These are phyloP conservation scores for Fragosphaeria purpurea DNA, from an alignment of 2,329 filamentous ascomycete genomes.

Conservation along the genomic window DNA sequence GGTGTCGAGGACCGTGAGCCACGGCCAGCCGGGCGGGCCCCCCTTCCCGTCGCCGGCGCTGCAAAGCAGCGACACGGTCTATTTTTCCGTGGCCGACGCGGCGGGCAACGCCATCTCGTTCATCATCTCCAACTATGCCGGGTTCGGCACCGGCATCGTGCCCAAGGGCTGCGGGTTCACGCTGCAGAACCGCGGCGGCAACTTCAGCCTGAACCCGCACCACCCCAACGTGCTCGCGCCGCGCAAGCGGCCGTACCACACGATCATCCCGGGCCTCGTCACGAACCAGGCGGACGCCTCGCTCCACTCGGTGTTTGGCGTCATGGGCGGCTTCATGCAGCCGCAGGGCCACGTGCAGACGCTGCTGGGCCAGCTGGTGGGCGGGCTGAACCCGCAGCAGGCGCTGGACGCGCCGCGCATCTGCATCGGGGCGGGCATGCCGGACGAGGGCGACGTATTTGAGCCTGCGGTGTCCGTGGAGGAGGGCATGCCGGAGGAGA, in stretches of 20 bases:
- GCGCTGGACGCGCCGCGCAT: constrained; percentile 87
- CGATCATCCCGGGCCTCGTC: constrained; percentile 87
- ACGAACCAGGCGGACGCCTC: constrained; percentile 66
- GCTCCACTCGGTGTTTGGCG: constrained; percentile 79
- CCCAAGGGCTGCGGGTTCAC: constrained; percentile 83
- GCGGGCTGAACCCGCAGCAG: constrained; percentile 71
- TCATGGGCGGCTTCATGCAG: constrained; percentile 99
- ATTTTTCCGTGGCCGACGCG: constrained; percentile 75
- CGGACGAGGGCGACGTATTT: constrained; percentile 45
- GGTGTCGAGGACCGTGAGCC: constrained; percentile 52
- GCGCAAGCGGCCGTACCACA: constrained; percentile 87
- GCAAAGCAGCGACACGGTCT: constrained; percentile 83
- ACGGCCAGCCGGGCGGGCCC: constrained; percentile 42
- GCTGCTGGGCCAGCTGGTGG: constrained; percentile 77
- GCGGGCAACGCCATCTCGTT: constrained; percentile 87
- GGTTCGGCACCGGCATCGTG: constrained; percentile 81
- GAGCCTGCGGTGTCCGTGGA: constrained; percentile 67
- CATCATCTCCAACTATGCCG: constrained; percentile 90
- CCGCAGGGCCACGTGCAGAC: constrained; percentile 95
- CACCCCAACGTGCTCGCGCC: constrained; percentile 78
- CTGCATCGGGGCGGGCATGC: constrained; percentile 69
- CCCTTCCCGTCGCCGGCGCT: constrained; percentile 58
- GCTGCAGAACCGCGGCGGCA: constrained; percentile 78
- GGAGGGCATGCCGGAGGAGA: constrained; percentile 64
- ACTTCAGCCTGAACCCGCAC: constrained; percentile 60